Conservation (phyloP, 2,329 filamentous ascomycete genomes). For the Pseudogymnoascus sp. region DNA sequence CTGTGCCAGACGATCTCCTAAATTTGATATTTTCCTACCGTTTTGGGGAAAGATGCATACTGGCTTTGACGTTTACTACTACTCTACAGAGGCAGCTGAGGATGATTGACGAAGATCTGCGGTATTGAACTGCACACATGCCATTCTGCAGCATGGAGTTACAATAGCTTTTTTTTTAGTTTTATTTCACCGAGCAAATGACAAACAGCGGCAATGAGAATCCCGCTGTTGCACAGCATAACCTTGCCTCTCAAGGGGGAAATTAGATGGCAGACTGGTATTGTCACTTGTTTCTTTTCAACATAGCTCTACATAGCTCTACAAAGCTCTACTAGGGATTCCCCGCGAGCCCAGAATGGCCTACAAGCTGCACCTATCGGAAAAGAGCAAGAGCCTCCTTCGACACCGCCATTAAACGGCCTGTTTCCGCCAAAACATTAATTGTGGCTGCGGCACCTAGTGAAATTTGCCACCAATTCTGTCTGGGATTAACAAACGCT, state of each 20-base stretch:
- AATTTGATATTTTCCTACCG: not conserved
- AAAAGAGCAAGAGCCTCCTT: not conserved
- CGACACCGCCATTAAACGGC: not conserved
- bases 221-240: not conserved
- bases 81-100: not conserved
- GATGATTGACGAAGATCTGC: conserved; percentile 1
- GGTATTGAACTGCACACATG: not conserved
- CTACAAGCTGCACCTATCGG: not conserved
- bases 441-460: not conserved
- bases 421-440: not conserved
- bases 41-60: not conserved
- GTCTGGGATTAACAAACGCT: not conserved
- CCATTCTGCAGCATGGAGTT: not conserved
- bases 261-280: not conserved
- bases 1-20: not conserved
- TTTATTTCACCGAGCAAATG: not conserved
- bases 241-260: not conserved
- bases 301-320: not conserved
- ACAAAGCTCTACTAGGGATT: not conserved
- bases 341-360: not conserved
- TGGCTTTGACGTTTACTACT: not conserved
- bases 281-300: not conserved
- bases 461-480: not conserved
- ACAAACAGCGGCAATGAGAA: not conserved
- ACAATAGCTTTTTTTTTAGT: not conserved